A percentile compares a stretch with the other conserved stretches of the same genome.
Evolutionary conservation across 2,329 filamentous ascomycete genomes (phyloP).

Genomic region (Aureobasidium zeae): DNA sequence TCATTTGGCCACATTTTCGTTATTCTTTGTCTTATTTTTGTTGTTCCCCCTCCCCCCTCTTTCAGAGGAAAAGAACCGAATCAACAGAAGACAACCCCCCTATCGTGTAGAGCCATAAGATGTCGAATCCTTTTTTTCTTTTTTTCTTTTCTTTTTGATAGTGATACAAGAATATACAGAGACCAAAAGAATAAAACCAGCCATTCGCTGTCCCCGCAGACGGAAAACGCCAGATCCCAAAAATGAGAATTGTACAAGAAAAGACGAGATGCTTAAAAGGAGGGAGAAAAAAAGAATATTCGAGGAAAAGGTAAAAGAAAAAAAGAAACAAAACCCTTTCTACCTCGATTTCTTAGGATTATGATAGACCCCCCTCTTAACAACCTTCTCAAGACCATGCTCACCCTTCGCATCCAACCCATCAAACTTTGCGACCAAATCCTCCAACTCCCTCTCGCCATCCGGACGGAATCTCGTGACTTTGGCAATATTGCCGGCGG

Average conservation of each 20-base stretch:
- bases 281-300: not conserved
- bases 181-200: too few relatives aligned
- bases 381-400: conserved; percentile 28
- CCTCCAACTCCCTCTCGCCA: conserved; percentile 59
- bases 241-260: not conserved
- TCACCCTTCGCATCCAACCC: conserved; percentile 26
- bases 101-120: too few relatives aligned
- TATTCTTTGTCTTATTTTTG: too few relatives aligned
- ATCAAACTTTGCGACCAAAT: conserved; percentile 42
- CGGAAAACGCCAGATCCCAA: not conserved
- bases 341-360: conserved; percentile 8
- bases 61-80: too few relatives aligned
- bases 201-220: not conserved
- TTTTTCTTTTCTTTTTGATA: not conserved
- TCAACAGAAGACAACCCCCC: too few relatives aligned
- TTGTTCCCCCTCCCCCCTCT: too few relatives aligned
- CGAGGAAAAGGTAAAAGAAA: not conserved
- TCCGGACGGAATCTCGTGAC: conserved; percentile 64
- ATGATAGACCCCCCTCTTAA: conserved; percentile 20
- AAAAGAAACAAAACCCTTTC: not conserved
- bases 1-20: too few relatives aligned
- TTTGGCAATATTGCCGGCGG: conserved; percentile 69
- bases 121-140: too few relatives aligned
- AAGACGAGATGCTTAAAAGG: not conserved
- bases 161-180: too few relatives aligned